Evolutionary conservation across 129 eudicot genomes (phyloP).

Genomic region (Flaveria robusta): DNA sequence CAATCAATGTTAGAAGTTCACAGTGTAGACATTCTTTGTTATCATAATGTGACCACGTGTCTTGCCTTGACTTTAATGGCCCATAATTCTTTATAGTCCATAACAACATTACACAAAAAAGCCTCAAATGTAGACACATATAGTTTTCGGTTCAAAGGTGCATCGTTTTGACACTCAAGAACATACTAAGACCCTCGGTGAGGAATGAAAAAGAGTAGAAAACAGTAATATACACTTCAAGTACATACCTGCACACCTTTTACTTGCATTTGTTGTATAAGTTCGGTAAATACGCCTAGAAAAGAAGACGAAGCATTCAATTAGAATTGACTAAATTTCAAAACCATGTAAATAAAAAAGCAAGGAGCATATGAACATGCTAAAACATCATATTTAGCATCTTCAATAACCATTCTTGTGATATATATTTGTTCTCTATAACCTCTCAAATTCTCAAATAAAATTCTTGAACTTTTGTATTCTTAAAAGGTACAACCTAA

Average conservation of each 20-base stretch:
- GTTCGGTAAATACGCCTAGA: slow-evolving; percentile 97
- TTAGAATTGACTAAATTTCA: not conserved
- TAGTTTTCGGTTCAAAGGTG: not conserved
- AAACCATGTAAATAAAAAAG: slow-evolving; percentile 1
- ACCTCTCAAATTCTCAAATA: not conserved
- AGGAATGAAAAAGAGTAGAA: slow-evolving; percentile 14
- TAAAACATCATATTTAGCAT: not conserved
- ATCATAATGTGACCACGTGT: slow-evolving; percentile 12
- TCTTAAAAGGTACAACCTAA: not conserved
- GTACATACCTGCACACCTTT: slow-evolving; percentile 91
- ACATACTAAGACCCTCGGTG: not conserved
- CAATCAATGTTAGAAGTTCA: slow-evolving; percentile 17
- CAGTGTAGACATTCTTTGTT: not conserved
- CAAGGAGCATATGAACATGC: too few relatives aligned
- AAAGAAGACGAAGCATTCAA: slow-evolving; percentile 15
- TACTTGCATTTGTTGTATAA: slow-evolving; percentile 98
- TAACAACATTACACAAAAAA: not conserved
- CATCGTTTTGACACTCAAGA: not conserved
- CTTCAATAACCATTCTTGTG: not conserved
- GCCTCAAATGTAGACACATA: not conserved
- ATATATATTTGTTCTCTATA: not conserved
- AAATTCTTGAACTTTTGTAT: not conserved
- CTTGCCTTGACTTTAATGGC: not conserved
- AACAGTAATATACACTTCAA: not conserved
- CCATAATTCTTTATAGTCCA: not conserved